A percentile compares a stretch with the other conserved stretches of the same genome.
Conservation (phyloP, 2,329 filamentous ascomycete genomes). For the Cadophora gregata region DNA sequence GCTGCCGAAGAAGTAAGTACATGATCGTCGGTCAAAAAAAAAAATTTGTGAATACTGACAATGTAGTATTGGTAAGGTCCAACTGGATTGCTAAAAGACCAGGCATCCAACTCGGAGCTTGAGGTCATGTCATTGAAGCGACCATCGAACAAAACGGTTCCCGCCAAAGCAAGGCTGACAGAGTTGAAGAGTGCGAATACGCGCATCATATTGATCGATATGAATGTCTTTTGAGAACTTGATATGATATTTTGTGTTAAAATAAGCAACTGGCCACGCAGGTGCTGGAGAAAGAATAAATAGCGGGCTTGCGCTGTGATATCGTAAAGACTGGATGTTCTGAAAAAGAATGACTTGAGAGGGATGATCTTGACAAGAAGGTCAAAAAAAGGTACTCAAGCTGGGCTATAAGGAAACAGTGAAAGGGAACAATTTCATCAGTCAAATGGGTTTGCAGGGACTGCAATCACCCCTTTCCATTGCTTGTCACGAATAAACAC, state of each 20-base stretch:
- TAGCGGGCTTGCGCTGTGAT: constrained; percentile 27
- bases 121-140: constrained; percentile 67
- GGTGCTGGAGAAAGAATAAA: constrained; percentile 22
- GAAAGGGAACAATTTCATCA: constrained; percentile 20
- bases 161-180: constrained; percentile 22
- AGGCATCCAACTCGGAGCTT: constrained; percentile 61
- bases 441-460: background rate
- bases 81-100: constrained; percentile 71
- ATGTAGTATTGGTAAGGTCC: constrained; percentile 79
- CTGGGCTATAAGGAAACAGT: background rate
- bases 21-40: no score
- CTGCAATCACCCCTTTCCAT: constrained; percentile 4
- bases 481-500: constrained; percentile 12
- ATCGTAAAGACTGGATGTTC: constrained; percentile 10
- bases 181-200: constrained; percentile 22
- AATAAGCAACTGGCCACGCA: constrained; percentile 23
- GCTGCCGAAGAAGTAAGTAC: constrained; percentile 48
- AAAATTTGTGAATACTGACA: constrained; percentile 30
- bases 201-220: constrained; percentile 18
- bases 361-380: background rate
- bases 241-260: background rate
- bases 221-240: constrained; percentile 3
- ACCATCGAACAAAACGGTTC: constrained; percentile 67
- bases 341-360: constrained; percentile 11
- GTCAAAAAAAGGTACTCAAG: constrained; percentile 1